Evolutionary conservation across 163 green algal species (phyloP).

Genomic region (Volvox carteri): DNA sequence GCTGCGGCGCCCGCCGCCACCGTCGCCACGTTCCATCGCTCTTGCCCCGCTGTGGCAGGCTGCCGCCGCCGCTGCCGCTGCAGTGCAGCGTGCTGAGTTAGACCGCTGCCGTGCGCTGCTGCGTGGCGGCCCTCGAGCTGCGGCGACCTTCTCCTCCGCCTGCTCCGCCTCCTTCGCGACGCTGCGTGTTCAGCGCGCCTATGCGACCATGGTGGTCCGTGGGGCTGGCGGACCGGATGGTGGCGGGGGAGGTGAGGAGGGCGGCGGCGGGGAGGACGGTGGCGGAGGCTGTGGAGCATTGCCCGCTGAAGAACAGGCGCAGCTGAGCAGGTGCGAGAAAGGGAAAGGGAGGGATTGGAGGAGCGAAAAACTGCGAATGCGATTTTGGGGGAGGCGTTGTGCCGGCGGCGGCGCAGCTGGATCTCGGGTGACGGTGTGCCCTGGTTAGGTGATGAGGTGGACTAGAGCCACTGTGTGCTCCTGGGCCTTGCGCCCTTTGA

Average conservation of each 20-base stretch:
- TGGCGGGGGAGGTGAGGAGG: conserved; percentile 2
- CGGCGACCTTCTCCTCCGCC: not conserved
- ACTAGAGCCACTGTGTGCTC: too few relatives aligned
- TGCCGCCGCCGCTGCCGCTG: not conserved
- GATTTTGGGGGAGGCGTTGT: too few relatives aligned
- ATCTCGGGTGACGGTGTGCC: too few relatives aligned
- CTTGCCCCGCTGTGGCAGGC: too few relatives aligned
- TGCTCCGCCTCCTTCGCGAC: conserved; percentile 16
- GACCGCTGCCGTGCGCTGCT: conserved; percentile 19
- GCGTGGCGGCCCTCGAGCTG: not conserved
- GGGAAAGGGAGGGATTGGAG: too few relatives aligned
- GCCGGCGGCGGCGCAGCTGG: too few relatives aligned
- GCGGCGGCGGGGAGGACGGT: not conserved
- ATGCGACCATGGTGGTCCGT: not conserved
- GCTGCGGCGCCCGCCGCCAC: too few relatives aligned
- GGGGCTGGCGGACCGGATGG: not conserved
- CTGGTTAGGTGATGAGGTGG: too few relatives aligned
- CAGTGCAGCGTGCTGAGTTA: conserved; percentile 15
- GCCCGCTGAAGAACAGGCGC: conserved; percentile 17
- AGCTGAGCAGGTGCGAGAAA: conserved; percentile 23
- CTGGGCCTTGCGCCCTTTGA: too few relatives aligned
- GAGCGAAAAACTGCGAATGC: too few relatives aligned
- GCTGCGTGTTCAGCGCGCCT: conserved; percentile 10
- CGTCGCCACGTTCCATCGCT: not conserved
- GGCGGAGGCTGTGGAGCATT: not conserved